Evolutionary conservation across 2,329 filamentous ascomycete genomes (phyloP), one percentile per base, ranked within the genome.

Genomic region (Monosporascus sp.): DNA sequence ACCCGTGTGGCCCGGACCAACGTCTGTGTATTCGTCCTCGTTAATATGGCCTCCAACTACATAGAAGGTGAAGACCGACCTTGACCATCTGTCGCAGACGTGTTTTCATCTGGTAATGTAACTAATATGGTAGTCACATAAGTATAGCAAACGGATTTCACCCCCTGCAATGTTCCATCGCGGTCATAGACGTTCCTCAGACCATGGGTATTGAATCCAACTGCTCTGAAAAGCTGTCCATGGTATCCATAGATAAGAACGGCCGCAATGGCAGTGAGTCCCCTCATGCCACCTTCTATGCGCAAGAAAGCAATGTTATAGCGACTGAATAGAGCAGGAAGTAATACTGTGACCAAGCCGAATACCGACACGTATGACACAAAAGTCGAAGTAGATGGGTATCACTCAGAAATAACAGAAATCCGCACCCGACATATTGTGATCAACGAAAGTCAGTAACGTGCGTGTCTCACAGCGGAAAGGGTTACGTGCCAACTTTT

Each of bases 51-150:
- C 15, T 37, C n/a, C 14, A 9, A 25, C 11, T 18, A 8, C 8
- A 9, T 37, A 20, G 25, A 3, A 5, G 3, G 35, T 37, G n/a
- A 17, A 20, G 9, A 20, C 20, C 31, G 25, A 37, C 27, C n/a
- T 44, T 24, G 45, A 31, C 18, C 50, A 8, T 35, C 41, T n/a
- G 45, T 41, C 2, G 45, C 38, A 7, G 37, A 39, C 9, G 37
- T 25, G 27, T 52, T 35, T 48, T 41, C 22, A 18, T 38, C 35
- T 11, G 14, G 37, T 37, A 52, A 24, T 1, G 53, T 53, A 6
- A 48, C 51, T 17, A 55, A 20, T 6, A 60, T 50, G 8, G 58
- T 61, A n/a, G 56, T 61, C 44, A 58, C 55, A 35, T 60, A 60
- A 1, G 57, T 59, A 37, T 56, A 55, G 39, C 57, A 60, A 48